Evolutionary conservation across 257 asterid species (phyloP).

Genomic region (Apocynum venetum): DNA sequence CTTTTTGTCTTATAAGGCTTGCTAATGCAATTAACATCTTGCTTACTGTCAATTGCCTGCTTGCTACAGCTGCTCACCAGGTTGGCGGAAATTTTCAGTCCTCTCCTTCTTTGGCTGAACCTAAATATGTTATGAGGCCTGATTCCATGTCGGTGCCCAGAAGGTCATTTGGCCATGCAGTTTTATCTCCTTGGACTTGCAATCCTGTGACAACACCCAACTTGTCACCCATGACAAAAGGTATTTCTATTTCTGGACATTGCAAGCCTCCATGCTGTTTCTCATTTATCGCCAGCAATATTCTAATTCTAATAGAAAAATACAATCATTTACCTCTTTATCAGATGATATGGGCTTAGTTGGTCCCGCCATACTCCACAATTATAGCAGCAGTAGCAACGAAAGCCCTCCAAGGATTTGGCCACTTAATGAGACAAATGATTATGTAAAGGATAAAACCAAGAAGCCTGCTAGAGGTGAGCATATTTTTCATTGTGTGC

Average conservation of each 20-base stretch:
- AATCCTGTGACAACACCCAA: slow-evolving; percentile 37
- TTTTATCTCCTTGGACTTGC: slow-evolving; percentile 47
- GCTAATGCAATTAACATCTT: neutral
- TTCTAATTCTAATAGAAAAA: neutral
- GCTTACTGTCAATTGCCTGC: slow-evolving; percentile 11
- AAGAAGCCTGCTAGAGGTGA: slow-evolving; percentile 46
- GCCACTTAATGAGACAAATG: slow-evolving; percentile 30
- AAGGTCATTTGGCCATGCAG: slow-evolving; percentile 31
- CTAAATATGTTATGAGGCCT: slow-evolving; percentile 36
- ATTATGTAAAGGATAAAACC: slow-evolving; percentile 29
- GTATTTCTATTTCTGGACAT: slow-evolving; percentile 26
- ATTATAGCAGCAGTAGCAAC: slow-evolving; percentile 60
- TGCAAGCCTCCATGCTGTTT: neutral
- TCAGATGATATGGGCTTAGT: slow-evolving; percentile 49
- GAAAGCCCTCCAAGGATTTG: slow-evolving; percentile 48
- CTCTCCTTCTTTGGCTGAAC: slow-evolving; percentile 43
- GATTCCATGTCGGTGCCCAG: slow-evolving; percentile 45
- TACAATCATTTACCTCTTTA: slow-evolving; percentile 1
- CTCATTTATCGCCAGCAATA: neutral
- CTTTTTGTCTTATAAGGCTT: neutral
- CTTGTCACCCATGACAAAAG: slow-evolving; percentile 33
- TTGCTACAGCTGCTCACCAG: slow-evolving; percentile 36
- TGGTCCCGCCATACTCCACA: slow-evolving; percentile 26
- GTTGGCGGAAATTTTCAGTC: slow-evolving; percentile 39
- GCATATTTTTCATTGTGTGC: slow-evolving; percentile 7